Percentiles rank a stretch among this genome's conserved stretches.
phyloP scores from a whole-genome alignment of 257 asterid genomes.

The Rhazya stricta region DNA sequence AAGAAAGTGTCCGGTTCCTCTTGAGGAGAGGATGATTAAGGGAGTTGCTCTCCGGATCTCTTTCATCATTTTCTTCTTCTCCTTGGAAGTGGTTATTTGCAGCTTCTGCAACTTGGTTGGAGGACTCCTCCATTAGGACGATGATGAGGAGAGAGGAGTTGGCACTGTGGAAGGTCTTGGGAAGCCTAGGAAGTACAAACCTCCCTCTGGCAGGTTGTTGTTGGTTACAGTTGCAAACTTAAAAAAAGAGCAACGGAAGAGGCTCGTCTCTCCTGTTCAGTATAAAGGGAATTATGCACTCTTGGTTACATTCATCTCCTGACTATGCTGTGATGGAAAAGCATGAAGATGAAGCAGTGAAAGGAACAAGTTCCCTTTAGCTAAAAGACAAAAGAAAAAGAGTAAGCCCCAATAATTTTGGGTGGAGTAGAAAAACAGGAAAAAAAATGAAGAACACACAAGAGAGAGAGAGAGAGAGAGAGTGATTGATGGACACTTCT shows the following conservation, averaged over 20 bases:
- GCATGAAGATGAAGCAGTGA: background rate
- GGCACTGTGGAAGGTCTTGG: background rate
- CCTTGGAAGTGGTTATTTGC: background rate
- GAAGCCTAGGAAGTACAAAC: background rate
- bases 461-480: background rate
- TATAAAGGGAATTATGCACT: background rate
- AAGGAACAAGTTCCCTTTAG: too few relatives aligned
- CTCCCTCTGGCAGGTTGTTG: background rate
- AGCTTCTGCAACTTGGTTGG: constrained; percentile 23
- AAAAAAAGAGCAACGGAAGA: background rate
- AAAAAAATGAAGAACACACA: background rate
- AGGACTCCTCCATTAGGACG: constrained; percentile 31
- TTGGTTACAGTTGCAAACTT: background rate
- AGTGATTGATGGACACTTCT: too few relatives aligned
- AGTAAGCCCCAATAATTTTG: background rate
- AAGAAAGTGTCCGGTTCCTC: constrained; percentile 49
- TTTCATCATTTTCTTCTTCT: constrained; percentile 30
- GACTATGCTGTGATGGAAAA: background rate
- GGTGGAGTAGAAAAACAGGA: background rate
- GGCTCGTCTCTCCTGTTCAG: background rate
- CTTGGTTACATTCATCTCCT: background rate
- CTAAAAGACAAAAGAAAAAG: too few relatives aligned
- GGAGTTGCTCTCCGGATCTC: constrained; percentile 59
- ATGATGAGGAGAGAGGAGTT: background rate
- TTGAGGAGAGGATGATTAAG: constrained; percentile 66